Evolutionary conservation across 78 protist species (phyloP).

Genomic region (Creolimax fragrantissima): DNA sequence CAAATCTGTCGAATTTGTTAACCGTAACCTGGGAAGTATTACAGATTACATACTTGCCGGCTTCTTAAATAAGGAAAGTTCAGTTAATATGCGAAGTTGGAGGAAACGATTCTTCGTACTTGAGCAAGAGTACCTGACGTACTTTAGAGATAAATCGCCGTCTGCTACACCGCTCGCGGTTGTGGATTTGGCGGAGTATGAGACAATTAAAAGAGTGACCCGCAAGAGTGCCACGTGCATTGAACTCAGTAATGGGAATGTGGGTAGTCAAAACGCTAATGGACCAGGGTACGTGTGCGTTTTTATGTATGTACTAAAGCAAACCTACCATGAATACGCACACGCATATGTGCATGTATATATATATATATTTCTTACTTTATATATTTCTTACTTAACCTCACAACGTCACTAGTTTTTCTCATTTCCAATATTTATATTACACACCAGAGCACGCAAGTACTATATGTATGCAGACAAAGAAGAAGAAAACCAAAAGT

Average conservation of each 20-base stretch:
- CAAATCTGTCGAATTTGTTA: background rate
- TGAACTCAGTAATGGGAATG: background rate
- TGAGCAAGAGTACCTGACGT: background rate
- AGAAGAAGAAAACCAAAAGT: background rate
- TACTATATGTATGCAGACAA: background rate
- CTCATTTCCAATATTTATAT: no score
- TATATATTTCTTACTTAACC: no score
- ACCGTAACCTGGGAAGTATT: background rate
- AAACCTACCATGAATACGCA: no score
- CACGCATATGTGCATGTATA: no score
- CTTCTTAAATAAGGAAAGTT: background rate
- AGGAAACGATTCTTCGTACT: background rate
- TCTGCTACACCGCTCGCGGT: background rate
- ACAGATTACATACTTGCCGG: background rate
- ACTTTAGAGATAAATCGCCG: background rate
- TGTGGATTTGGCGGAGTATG: background rate
- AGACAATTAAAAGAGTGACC: background rate
- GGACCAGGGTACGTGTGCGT: background rate
- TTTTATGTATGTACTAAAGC: background rate
- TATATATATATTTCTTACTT: no score
- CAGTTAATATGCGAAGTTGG: background rate
- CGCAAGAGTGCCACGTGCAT: background rate
- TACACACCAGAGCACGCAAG: no score
- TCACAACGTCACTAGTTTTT: no score
- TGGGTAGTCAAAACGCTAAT: no score